Base-by-base conservation (phyloP, 257 asterid species). In the Solanum lycopersicoides region DNA sequence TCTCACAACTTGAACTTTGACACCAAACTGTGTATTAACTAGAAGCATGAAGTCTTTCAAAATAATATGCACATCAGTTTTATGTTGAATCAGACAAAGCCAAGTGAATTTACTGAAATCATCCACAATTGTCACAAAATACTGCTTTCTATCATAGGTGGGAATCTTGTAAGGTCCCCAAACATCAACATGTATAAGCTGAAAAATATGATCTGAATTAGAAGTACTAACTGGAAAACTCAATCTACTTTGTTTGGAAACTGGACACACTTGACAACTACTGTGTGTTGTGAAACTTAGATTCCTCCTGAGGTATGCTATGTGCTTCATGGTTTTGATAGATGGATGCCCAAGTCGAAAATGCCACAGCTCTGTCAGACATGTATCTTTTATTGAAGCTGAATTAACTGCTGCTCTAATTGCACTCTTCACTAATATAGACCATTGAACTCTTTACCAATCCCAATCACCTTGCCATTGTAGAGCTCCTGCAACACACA, bases 401-500 rank as follows among this genome's bases (percentile, higher is more conserved):
- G 6, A 9, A 9, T 10, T n/a, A 21, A 0, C 0, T n/a, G 6
- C 0, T 3, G 30, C 69, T 10, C 12, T 60, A 23, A 21, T 10
- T 23, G 5, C 6, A 60, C 25, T 23, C 7, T 60, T 60, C 14
- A 60, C 6, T 23, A 60, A 23, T 23, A 23, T 47, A 47, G 1
- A 2, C 20, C 56, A 59, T 21, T 20, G 11, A 7, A 9, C 25
- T 21, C 6, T 0, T 23, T 21, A 60, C 28, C 14, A 60, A 21
- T 60, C 60, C 21, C 20, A 47, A 47, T 47, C 20, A 47, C 56
- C 56, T 3, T 47, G 20, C 20, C 56, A 47, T 14, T 47, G 60
- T 50, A 50, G 1, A 50, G 60, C 6, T 14, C 9, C 3, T 50
- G 9, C 60, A 50, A 50, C 60, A 50, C 60, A 50, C 8, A 50